Base-by-base conservation (phyloP, 1,139 yeast species). In the Blastobotrys aristatus region DNA sequence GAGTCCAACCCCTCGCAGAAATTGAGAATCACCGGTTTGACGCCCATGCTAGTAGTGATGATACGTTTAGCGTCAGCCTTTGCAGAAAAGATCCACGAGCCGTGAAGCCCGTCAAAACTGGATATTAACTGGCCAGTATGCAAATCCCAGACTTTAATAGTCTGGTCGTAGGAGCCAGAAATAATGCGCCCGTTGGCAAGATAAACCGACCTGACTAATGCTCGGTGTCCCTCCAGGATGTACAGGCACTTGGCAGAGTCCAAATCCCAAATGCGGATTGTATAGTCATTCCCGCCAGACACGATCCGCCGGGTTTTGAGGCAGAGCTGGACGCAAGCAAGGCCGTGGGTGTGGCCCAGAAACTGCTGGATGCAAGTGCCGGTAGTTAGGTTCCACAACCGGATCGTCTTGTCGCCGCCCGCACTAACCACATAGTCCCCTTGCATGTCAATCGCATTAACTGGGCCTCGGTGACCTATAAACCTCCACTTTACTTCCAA, bases 101-200 rank as follows among this genome's bases (percentile, higher is more conserved):
- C 67, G 49, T 67, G 69, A 53, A 56, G 61, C 4, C 65, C 65
- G 3, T 56, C 54, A 32, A 64, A 44, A 41, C 58, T 60, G 4
- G 59, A 43, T 16, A 66, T 35, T 13, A 61, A 53, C 26, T 55
- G 43, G 7, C 66, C 62, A 0, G 61, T 52, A 8, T 58, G 57
- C 22, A 63, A 43, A 45, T 65, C 64, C 72, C 72, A 68, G 2
- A 68, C 56, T 37, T 66, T 63, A 39, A 68, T 58, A 3, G 69
- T 61, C 48, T 61, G 60, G 51, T 68, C 72, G 46, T 69, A 68
- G 4, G 69, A 62, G 16, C 66, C 72, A 6, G 69, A 64, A 6
- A 68, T 57, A 31, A 66, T 60, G 31, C 55, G 54, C 36, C 58
- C 52, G 16, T 58, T 55, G 37, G 51, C 48, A 3, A 65, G 24